These are phyloP conservation scores for Ustilago cynodontis DNA, from an alignment of 1,284 basidiomycete species.

Conservation along the genomic window DNA sequence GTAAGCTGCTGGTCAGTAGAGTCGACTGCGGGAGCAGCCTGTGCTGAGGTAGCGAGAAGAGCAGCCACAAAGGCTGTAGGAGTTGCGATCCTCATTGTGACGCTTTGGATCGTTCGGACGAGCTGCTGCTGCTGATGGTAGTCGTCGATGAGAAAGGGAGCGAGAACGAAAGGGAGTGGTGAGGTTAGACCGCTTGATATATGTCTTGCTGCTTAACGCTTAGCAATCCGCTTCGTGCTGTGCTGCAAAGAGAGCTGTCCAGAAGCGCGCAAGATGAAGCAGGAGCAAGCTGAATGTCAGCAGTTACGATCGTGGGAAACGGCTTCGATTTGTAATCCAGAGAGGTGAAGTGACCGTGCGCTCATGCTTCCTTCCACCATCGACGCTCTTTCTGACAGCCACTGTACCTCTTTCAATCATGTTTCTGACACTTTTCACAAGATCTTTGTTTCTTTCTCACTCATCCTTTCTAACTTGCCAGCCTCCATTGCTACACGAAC, in stretches of 20 bases:
- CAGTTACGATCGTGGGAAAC: slow-evolving; percentile 27
- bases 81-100: slow-evolving; percentile 31
- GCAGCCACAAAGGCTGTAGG: slow-evolving; percentile 16
- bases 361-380: neutral
- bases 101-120: neutral
- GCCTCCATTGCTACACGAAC: neutral
- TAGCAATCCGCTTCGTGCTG: neutral
- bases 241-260: neutral
- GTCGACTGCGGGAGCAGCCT: slow-evolving; percentile 34
- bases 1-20: slow-evolving; percentile 22
- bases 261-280: neutral
- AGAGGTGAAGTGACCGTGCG: slow-evolving; percentile 10
- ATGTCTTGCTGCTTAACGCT: neutral
- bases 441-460: neutral
- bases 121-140: neutral
- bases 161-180: neutral
- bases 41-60: slow-evolving; percentile 14
- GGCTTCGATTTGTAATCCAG: slow-evolving; percentile 40
- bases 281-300: neutral
- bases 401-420: neutral
- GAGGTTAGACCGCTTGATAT: neutral
- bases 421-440: neutral
- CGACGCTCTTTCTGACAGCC: neutral
- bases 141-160: neutral
- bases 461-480: neutral